phyloP scores from a whole-genome alignment of 169 alveolate species.

The Cryptosporidium viatorum region DNA sequence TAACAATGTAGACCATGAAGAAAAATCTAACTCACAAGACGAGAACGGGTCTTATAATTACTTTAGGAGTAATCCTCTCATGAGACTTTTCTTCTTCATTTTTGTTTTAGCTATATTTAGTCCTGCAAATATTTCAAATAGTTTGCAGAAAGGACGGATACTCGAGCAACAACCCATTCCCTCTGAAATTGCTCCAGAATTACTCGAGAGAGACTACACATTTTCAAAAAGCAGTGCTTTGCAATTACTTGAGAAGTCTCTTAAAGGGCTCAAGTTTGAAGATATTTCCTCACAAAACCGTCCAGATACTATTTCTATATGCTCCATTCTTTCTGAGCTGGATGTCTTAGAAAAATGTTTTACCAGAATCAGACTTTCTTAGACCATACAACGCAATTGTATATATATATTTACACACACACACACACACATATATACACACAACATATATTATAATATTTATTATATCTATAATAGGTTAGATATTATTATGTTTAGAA shows the following conservation, averaged over 20 bases:
- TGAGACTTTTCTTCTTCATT: constrained; percentile 20
- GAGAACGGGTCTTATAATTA: neutral
- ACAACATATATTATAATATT: neutral
- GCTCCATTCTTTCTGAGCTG: constrained; percentile 59
- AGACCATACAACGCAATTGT: neutral
- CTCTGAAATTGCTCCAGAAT: neutral
- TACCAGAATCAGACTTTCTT: constrained; percentile 66
- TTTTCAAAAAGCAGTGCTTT: neutral
- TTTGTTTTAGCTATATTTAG: constrained; percentile 1
- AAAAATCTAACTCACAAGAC: neutral
- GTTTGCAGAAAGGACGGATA: neutral
- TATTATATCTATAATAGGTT: neutral
- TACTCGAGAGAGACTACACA: neutral
- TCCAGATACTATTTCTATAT: constrained; percentile 16
- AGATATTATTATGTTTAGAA: no score
- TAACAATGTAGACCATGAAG: neutral
- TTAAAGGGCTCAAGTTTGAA: neutral
- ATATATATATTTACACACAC: neutral
- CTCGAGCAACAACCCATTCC: neutral
- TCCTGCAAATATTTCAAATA: constrained; percentile 2
- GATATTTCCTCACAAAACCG: constrained; percentile 4
- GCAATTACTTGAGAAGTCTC: neutral
- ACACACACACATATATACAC: neutral
- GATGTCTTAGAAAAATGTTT: constrained; percentile 59
- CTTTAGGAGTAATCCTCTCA: constrained; percentile 4